Evolutionary conservation across 2,329 filamentous ascomycete species (phyloP).

Genomic region (Atkinsonella texensis): DNA sequence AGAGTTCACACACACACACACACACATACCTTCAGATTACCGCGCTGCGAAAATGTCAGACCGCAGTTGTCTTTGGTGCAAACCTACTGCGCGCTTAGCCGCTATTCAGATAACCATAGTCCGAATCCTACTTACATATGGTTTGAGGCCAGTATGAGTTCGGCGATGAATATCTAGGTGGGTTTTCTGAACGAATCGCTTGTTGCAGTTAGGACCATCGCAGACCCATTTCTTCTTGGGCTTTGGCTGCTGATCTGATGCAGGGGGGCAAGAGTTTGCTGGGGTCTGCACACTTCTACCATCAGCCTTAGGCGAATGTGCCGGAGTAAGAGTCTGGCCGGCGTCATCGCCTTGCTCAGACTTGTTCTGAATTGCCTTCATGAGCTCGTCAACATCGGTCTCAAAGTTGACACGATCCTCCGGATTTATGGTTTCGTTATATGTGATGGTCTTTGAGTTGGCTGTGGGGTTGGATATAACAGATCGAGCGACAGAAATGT

Average conservation of each 20-base stretch:
- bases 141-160: slow-evolving; percentile 80
- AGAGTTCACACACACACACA: background rate
- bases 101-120: background rate
- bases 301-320: slow-evolving; percentile 10
- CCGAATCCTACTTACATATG: slow-evolving; percentile 53
- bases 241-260: slow-evolving; percentile 16
- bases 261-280: slow-evolving; percentile 19
- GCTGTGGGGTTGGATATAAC: slow-evolving; percentile 16
- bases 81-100: slow-evolving; percentile 24
- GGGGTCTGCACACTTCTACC: slow-evolving; percentile 11
- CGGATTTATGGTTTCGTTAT: slow-evolving; percentile 34
- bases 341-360: slow-evolving; percentile 22
- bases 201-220: slow-evolving; percentile 59
- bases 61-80: slow-evolving; percentile 65
- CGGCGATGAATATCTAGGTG: slow-evolving; percentile 84
- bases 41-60: slow-evolving; percentile 75
- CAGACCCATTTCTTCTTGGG: slow-evolving; percentile 58
- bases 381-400: slow-evolving; percentile 78
- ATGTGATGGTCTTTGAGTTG: slow-evolving; percentile 29
- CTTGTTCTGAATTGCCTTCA: slow-evolving; percentile 76
- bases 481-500: slow-evolving; percentile 16
- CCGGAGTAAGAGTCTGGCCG: slow-evolving; percentile 15
- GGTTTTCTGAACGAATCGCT: slow-evolving; percentile 82
- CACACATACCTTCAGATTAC: slow-evolving; percentile 64
- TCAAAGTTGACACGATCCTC: slow-evolving; percentile 50